phyloP scores from a whole-genome alignment of 257 asterid genomes.

The Solanum bulbocastanum region DNA sequence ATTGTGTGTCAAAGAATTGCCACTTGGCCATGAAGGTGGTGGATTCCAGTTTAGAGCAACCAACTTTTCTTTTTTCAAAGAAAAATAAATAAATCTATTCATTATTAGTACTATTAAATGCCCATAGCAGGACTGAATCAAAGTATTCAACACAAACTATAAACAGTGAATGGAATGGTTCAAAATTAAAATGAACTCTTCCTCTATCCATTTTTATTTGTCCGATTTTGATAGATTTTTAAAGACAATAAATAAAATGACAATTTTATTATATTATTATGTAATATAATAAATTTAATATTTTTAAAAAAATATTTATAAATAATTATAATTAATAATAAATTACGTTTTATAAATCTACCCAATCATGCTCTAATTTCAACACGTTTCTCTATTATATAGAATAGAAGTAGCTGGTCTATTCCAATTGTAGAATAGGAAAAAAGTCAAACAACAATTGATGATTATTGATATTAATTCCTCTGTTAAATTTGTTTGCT shows the following conservation, averaged over 20 bases:
- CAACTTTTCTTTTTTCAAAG: not conserved
- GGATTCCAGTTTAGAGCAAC: not conserved
- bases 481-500: not conserved
- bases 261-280: too few species aligned
- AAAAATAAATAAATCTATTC: not conserved
- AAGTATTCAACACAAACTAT: not conserved
- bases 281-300: too few species aligned
- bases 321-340: too few species aligned
- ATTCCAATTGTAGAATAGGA: not conserved
- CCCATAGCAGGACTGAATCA: not conserved
- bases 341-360: not conserved
- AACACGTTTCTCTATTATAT: too few species aligned
- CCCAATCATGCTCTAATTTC: not conserved
- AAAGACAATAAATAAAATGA: fast-evolving
- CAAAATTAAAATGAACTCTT: not conserved
- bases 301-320: too few species aligned
- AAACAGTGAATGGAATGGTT: not conserved
- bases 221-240: too few species aligned
- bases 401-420: not conserved
- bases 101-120: not conserved
- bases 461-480: not conserved
- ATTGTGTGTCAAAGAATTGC: not conserved
- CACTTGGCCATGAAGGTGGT: not conserved
- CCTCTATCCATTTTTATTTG: too few species aligned
- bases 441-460: not conserved